Base-by-base conservation (phyloP, 441 rosid species). In the Capsella rubella region DNA sequence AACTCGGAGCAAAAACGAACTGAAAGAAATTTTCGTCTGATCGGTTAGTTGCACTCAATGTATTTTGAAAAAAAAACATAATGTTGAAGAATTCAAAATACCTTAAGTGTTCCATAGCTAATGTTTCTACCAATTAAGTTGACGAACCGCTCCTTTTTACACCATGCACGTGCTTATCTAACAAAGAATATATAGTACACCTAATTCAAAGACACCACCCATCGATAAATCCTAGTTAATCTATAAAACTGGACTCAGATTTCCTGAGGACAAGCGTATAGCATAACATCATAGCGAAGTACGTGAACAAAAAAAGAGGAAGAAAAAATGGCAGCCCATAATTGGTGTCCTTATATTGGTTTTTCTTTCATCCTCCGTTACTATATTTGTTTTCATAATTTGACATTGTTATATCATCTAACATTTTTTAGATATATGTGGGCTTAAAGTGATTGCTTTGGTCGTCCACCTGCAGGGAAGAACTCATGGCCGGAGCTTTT, bases 401-500 rank as follows among this genome's bases (percentile, higher is more conserved):
- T 31, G 58, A 54, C 0, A 56, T 32, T 32, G 42, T 3, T 4
- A 21, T 21, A 21, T 1, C 25, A 21, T 21, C 25, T 21, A 0
- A 4, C 5, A 35, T 9, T 35, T 35, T 2, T 35, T 42, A 42
- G 15, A 42, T 42, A 42, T 42, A 13, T 42, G 6, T 31, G 7
- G 42, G 46, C 46, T 42, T 42, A 6, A 45, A n/a, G 50, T 42
- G 3, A 45, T 62, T 16, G 29, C 16, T 64, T 49, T 32, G 43
- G 32, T 29, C n/a, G 8, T 2, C 9, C 31, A 21, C 21, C 21
- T 18, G 21, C 29, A 72, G 76, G 46, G 10, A 62, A 82, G 67
- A 21, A 6, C 37, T 61, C 71, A 6, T 82, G 87, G 81, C 87
- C 83, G 15, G 87, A 86, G 80, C 80, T 86, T 46, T 35, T 82